Evolutionary conservation across 2,329 filamentous ascomycete species (phyloP).

Genomic region (Botrytis pseudocinerea): DNA sequence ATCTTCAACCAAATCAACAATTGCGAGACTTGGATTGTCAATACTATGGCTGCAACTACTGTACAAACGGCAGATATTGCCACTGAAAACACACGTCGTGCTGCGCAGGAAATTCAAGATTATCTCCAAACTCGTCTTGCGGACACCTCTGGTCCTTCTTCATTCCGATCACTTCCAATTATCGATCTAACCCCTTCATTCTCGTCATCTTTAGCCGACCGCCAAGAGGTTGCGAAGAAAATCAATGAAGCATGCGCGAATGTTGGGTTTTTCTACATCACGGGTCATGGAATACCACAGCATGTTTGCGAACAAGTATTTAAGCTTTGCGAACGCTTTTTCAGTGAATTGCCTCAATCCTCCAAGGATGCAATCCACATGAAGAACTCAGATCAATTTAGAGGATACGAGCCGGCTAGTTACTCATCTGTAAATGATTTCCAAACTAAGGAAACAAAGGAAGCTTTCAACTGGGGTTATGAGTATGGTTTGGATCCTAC

Average conservation of each 20-base stretch:
- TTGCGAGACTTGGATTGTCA: not conserved
- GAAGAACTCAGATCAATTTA: conserved; percentile 44
- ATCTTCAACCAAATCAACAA: not conserved
- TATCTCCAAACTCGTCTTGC: conserved; percentile 36
- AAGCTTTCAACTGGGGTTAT: conserved; percentile 42
- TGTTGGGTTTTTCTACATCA: conserved; percentile 43
- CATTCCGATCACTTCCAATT: conserved; percentile 38
- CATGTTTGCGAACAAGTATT: conserved; percentile 46
- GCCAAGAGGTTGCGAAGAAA: conserved; percentile 34
- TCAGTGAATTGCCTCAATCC: conserved; percentile 47
- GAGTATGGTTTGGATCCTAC: conserved; percentile 38
- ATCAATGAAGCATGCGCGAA: conserved; percentile 38
- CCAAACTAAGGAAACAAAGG: conserved; percentile 50
- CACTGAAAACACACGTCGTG: conserved; percentile 16
- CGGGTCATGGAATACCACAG: conserved; percentile 48
- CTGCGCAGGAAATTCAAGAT: conserved; percentile 36
- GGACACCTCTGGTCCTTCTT: conserved; percentile 26
- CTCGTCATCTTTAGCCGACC: conserved; percentile 32
- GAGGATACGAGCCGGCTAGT: conserved; percentile 52
- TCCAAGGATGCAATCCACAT: conserved; percentile 47
- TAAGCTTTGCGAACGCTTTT: conserved; percentile 48
- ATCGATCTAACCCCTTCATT: conserved; percentile 39
- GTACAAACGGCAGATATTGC: not conserved
- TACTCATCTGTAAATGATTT: conserved; percentile 49
- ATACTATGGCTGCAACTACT: conserved; percentile 13